These are phyloP conservation scores for Rosa persica DNA, from an alignment of 306 rosid species.

Conservation along the genomic window DNA sequence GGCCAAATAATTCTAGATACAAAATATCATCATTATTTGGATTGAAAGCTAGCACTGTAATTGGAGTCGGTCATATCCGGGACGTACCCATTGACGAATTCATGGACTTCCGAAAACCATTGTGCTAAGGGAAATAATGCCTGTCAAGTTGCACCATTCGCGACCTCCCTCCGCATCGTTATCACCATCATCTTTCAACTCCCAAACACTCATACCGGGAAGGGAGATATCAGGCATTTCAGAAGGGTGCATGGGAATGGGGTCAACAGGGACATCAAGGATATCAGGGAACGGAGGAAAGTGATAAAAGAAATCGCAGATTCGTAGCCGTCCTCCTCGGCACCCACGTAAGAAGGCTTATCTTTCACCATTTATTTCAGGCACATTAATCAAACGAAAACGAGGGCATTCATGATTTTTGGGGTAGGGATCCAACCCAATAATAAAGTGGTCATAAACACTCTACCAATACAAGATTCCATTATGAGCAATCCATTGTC, in stretches of 20 bases:
- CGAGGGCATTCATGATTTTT: neutral
- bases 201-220: neutral
- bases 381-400: too few species aligned
- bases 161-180: neutral
- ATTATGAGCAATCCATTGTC: neutral
- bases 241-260: too few species aligned
- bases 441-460: neutral
- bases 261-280: too few species aligned
- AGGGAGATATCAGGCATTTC: too few species aligned
- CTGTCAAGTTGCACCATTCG: neutral
- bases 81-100: neutral
- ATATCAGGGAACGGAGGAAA: too few species aligned
- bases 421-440: neutral
- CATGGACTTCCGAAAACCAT: neutral
- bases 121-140: neutral
- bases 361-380: neutral
- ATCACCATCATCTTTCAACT: neutral
- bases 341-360: neutral
- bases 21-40: constrained; percentile 5
- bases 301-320: neutral
- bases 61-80: too few species aligned
- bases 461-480: neutral
- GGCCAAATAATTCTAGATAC: neutral
- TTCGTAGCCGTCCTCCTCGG: neutral
- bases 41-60: neutral